Conservation (phyloP, 2,329 filamentous ascomycete species). For the Alternaria dauci region DNA sequence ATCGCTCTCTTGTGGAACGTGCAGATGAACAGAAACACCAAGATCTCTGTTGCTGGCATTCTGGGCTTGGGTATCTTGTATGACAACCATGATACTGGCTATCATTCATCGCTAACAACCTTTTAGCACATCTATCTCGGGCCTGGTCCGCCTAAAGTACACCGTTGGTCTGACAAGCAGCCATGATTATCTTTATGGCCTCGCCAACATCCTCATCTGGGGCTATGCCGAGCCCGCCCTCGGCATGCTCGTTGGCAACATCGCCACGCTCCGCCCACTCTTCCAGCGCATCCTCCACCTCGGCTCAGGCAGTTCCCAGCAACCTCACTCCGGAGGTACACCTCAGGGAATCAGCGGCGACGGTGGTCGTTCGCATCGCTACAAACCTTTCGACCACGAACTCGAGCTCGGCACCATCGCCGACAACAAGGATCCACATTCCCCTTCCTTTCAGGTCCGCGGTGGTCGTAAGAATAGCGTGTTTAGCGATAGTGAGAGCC, state of each 20-base stretch:
- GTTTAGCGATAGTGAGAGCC: slow-evolving; percentile 23
- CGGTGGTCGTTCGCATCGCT: slow-evolving; percentile 9
- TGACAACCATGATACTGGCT: background rate
- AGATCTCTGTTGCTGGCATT: slow-evolving; percentile 34
- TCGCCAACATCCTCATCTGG: slow-evolving; percentile 50
- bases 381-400: slow-evolving; percentile 16
- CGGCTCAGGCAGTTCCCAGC: slow-evolving; percentile 14
- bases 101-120: background rate
- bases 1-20: slow-evolving; percentile 36
- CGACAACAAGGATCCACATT: background rate
- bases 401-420: slow-evolving; percentile 13
- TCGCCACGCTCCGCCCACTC: slow-evolving; percentile 46
- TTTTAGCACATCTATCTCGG: slow-evolving; percentile 35
- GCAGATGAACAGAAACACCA: slow-evolving; percentile 35
- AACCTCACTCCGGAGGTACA: background rate
- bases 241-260: slow-evolving; percentile 47
- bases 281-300: slow-evolving; percentile 37
- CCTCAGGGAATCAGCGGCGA: slow-evolving; percentile 2
- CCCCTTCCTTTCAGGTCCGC: slow-evolving; percentile 1
- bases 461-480: slow-evolving; percentile 13
- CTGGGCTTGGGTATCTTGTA: slow-evolving; percentile 38
- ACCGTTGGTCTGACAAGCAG: slow-evolving; percentile 46
- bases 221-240: slow-evolving; percentile 50
- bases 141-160: slow-evolving; percentile 34
- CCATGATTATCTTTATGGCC: slow-evolving; percentile 43